Evolutionary conservation across 1,284 basidiomycete species (phyloP).

Genomic region (Fomitopsis palustris): DNA sequence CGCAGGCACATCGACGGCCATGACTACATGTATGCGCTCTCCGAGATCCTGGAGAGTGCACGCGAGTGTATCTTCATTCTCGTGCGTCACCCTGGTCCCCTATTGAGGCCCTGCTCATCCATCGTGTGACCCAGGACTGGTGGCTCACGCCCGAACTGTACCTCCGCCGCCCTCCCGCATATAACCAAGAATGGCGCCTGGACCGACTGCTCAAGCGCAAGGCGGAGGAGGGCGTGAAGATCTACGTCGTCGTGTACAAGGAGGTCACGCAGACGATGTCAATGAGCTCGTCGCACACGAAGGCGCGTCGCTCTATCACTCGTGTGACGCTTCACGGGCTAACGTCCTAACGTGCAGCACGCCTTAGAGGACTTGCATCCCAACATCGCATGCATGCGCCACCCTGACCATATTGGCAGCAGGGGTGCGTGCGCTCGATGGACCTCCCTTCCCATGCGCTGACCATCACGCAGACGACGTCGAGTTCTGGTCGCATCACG

Average conservation of each 20-base stretch:
- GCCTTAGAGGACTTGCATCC: slow-evolving; percentile 79
- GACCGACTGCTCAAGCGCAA: slow-evolving; percentile 84
- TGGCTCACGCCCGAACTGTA: slow-evolving; percentile 92
- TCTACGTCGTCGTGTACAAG: slow-evolving; percentile 89
- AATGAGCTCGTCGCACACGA: slow-evolving; percentile 84
- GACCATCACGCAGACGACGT: slow-evolving; percentile 49
- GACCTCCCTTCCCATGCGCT: too few relatives aligned
- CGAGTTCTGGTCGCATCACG: slow-evolving; percentile 84
- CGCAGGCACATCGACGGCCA: slow-evolving; percentile 84
- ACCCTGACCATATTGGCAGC: slow-evolving; percentile 86
- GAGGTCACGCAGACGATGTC: slow-evolving; percentile 90
- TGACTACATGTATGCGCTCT: slow-evolving; percentile 92
- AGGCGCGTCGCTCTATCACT: slow-evolving; percentile 38
- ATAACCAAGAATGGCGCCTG: slow-evolving; percentile 82
- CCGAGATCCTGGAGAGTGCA: slow-evolving; percentile 81
- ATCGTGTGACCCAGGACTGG: slow-evolving; percentile 59
- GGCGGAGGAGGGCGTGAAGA: slow-evolving; percentile 85
- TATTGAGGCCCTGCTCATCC: background rate
- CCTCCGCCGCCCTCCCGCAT: slow-evolving; percentile 83
- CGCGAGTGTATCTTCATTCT: slow-evolving; percentile 77
- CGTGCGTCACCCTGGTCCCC: slow-evolving; percentile 31
- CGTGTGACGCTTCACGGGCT: background rate
- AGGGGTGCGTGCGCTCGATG: slow-evolving; percentile 43
- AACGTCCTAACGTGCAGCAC: slow-evolving; percentile 37
- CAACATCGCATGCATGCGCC: slow-evolving; percentile 85